Evolutionary conservation across 2,329 filamentous ascomycete genomes (phyloP).

Genomic region (Trichoderma asperellum): DNA sequence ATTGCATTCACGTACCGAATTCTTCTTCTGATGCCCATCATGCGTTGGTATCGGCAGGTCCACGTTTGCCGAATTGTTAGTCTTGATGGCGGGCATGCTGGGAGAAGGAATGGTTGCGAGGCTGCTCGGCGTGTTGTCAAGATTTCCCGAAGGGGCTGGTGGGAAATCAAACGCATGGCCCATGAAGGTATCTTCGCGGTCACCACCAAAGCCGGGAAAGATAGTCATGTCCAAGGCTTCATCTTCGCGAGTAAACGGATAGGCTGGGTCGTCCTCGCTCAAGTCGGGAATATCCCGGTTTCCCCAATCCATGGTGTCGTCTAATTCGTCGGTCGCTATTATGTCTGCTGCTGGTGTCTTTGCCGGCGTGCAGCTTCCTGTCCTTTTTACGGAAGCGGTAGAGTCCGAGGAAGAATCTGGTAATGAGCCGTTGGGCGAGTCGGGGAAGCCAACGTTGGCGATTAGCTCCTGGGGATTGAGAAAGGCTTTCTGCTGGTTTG

Average conservation of each 20-base stretch:
- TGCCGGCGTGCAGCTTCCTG: constrained; percentile 51
- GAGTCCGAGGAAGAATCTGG: constrained; percentile 59
- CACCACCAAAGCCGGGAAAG: constrained; percentile 39
- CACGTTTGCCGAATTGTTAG: constrained; percentile 39
- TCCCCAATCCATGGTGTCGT: constrained; percentile 52
- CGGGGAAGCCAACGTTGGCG: constrained; percentile 45
- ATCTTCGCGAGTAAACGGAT: constrained; percentile 40
- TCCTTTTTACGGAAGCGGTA: constrained; percentile 52
- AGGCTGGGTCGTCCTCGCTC: constrained; percentile 46
- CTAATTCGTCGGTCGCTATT: constrained; percentile 47
- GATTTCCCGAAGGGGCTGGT: constrained; percentile 62
- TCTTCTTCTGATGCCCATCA: constrained; percentile 44
- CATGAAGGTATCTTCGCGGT: constrained; percentile 51
- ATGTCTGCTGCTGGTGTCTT: constrained; percentile 50
- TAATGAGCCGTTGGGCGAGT: constrained; percentile 49
- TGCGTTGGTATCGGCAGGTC: constrained; percentile 44
- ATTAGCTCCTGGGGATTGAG: constrained; percentile 43
- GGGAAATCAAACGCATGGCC: constrained; percentile 61
- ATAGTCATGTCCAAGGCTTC: constrained; percentile 35
- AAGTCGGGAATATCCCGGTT: constrained; percentile 40
- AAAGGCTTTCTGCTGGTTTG: constrained; percentile 40
- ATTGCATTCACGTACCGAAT: constrained; percentile 45
- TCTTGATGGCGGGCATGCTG: constrained; percentile 49
- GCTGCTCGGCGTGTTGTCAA: constrained; percentile 43
- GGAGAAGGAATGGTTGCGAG: constrained; percentile 47